Evolutionary conservation across 148 eudicot species (phyloP), one percentile per base, ranked within the genome.

Genomic region (Talinum fruticosum): DNA sequence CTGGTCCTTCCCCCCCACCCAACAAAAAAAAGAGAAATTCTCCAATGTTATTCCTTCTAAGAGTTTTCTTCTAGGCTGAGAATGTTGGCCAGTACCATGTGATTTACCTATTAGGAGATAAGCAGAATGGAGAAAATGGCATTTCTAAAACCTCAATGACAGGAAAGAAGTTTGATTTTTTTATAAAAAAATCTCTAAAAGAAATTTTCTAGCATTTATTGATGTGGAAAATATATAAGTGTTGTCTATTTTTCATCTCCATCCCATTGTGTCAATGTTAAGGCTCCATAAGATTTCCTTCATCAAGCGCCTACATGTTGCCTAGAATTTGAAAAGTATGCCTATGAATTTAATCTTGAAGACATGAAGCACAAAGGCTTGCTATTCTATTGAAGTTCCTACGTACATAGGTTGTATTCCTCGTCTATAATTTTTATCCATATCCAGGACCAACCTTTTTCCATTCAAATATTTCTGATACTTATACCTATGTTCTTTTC

Each of bases 401-500:
- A 41, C 33, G 18, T 35, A 24, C 29, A 16, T n/a, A n/a, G 57
- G 57, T 4, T 66, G 34, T 2, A 18, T 8, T 37, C 24, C 2
- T 8, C 38, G 72, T 38, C 24, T 24, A 24, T 59, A 69, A 44
- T 37, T 26, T 69, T 4, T 23, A 37, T n/a, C 49, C 18, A 38
- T 37, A 6, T n/a, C 53, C 33, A 28, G 13, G 28, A 41, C 12
- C 41, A 26, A 72, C 6, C 33, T 15, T 30, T 32, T 45, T 45
- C 61, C 12, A 3, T 14, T 72, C 3, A 30, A 61, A 8, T 44
- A 16, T 53, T 30, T 68, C 74, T 51, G 75, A 51, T 45, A 38
- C 23, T 24, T 21, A 18, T 37, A 29, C 30, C 33, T 30, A 65
- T 37, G 71, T 77, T 74, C 54, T 81, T 57, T 74, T 78, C 91